Conservation (phyloP, 108 stramenopile species). For the Skeletonema costatum region DNA sequence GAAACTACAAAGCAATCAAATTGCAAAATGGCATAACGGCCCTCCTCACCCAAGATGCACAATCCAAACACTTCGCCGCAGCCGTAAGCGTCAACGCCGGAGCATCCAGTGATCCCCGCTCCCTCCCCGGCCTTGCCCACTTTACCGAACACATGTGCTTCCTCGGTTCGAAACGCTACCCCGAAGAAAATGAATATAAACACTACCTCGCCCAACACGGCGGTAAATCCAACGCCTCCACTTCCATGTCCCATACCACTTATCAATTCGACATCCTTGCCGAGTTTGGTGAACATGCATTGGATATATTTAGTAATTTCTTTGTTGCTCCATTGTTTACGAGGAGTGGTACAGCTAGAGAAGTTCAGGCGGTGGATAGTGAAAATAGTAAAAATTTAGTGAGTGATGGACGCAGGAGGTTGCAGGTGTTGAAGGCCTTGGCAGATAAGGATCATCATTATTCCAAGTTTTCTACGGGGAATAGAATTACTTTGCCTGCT, state of each 20-base stretch:
- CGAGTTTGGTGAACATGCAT: constrained; percentile 67
- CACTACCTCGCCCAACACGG: constrained; percentile 70
- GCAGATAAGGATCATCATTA: constrained; percentile 70
- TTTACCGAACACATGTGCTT: constrained; percentile 94
- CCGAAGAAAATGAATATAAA: constrained; percentile 87
- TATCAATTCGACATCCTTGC: constrained; percentile 89
- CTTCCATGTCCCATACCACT: constrained; percentile 74
- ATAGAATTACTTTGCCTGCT: constrained; percentile 66
- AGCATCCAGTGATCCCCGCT: constrained; percentile 75
- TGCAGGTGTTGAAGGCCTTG: constrained; percentile 83
- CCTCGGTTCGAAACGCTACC: constrained; percentile 78
- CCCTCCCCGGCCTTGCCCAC: constrained; percentile 84
- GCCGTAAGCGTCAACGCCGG: constrained; percentile 70
- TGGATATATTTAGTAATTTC: constrained; percentile 86
- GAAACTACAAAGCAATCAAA: constrained; percentile 63
- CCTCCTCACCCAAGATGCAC: constrained; percentile 69
- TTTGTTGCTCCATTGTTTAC: constrained; percentile 84
- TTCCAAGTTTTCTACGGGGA: constrained; percentile 88
- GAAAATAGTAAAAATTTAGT: constrained; percentile 91
- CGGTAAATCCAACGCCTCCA: constrained; percentile 86
- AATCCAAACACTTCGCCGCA: constrained; percentile 80
- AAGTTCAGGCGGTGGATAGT: constrained; percentile 87
- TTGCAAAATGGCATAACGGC: constrained; percentile 48
- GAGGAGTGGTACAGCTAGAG: constrained; percentile 67
- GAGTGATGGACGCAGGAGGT: constrained; percentile 69